Percentiles rank a stretch among this genome's conserved stretches.
phyloP scores from a whole-genome alignment of 176 grass and related monocot species.

The Musa acuminata region DNA sequence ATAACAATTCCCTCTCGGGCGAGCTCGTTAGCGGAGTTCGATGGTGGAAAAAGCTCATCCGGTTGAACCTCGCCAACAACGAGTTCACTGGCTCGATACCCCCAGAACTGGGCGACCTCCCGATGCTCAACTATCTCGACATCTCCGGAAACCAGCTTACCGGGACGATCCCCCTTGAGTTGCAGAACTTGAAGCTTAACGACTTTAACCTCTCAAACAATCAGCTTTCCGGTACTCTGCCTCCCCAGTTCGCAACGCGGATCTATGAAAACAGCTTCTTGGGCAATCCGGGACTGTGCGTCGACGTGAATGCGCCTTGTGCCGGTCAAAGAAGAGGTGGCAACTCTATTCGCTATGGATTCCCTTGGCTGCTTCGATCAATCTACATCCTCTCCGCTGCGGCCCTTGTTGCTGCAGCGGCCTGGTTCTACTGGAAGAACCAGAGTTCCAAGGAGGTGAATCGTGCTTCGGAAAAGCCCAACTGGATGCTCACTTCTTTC shows the following conservation, averaged over 20 bases:
- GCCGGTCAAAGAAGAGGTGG: not conserved
- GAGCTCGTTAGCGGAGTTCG: not conserved
- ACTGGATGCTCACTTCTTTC: conserved; percentile 6
- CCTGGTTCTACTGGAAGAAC: not conserved
- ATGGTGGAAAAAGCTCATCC: conserved; percentile 11
- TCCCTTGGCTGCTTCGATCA: not conserved
- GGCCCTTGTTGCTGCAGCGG: not conserved
- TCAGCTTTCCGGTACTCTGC: conserved; percentile 4
- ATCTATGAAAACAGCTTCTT: conserved; percentile 6
- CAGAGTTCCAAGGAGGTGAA: not conserved
- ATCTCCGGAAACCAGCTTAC: not conserved
- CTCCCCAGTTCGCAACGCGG: not conserved
- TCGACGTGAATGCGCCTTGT: not conserved
- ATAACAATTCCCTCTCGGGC: conserved; percentile 17
- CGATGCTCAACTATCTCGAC: not conserved
- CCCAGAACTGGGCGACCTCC: not conserved
- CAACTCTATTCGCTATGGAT: not conserved
- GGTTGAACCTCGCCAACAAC: conserved; percentile 13
- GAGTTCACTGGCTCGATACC: conserved; percentile 10
- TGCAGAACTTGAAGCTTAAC: conserved; percentile 15
- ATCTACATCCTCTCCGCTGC: not conserved
- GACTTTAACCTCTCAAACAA: conserved; percentile 12
- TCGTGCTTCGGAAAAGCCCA: not conserved
- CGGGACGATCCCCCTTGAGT: not conserved
- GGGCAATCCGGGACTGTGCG: conserved; percentile 15